Conservation (phyloP, 352 stramenopile species). For the Vaucheria bursata region DNA sequence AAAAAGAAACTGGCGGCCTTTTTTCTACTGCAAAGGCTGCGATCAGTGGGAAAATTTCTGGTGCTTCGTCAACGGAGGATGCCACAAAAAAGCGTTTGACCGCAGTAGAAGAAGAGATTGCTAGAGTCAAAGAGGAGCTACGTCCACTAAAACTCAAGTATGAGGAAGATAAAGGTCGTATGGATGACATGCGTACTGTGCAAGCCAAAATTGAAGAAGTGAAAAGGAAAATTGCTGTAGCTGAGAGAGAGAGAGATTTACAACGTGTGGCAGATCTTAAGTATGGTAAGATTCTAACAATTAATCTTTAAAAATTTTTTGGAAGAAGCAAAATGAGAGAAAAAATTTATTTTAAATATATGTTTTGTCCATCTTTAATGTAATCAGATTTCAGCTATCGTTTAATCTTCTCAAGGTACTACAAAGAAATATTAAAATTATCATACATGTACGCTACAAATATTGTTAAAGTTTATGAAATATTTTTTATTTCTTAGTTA, state of each 20-base stretch:
- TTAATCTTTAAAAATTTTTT: too few species aligned
- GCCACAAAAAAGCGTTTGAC: conserved; percentile 63
- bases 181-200: conserved; percentile 11
- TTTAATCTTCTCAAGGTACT: too few species aligned
- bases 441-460: too few species aligned
- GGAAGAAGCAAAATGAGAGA: too few species aligned
- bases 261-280: neutral
- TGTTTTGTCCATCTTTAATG: too few species aligned
- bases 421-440: too few species aligned
- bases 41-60: neutral
- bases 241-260: conserved; percentile 9
- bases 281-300: neutral
- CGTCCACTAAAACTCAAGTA: conserved; percentile 11
- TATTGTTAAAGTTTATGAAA: too few species aligned
- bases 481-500: too few species aligned
- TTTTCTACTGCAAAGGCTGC: neutral
- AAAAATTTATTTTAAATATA: too few species aligned
- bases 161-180: conserved; percentile 10
- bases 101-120: conserved; percentile 74
- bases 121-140: conserved; percentile 58
- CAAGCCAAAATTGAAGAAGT: conserved; percentile 18
- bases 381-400: too few species aligned
- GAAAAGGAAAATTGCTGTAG: conserved; percentile 16
- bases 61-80: neutral
- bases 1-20: neutral